phyloP scores from a whole-genome alignment of 768 basidiomycete species.

The Mycena metata region DNA sequence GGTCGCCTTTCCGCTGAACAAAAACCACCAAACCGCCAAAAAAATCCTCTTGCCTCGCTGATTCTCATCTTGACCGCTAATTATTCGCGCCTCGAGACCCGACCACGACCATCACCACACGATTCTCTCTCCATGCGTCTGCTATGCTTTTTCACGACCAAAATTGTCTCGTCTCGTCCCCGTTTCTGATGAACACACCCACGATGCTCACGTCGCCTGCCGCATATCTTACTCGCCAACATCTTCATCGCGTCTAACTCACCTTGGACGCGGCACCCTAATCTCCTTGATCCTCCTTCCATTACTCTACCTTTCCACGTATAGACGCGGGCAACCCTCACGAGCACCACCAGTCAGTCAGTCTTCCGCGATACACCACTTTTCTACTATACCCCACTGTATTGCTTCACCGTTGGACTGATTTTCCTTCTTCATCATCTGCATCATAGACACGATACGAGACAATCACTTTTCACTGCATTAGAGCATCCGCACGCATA shows the following conservation, averaged over 20 bases:
- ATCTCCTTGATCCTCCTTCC: constrained; percentile 36
- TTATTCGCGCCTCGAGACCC: constrained; percentile 33
- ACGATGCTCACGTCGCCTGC: constrained; percentile 61
- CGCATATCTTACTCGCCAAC: constrained; percentile 46
- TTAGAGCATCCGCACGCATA: constrained; percentile 77
- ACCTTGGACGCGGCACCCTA: constrained; percentile 32
- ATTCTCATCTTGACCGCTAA: constrained; percentile 35
- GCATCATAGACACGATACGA: constrained; percentile 51
- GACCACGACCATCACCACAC: constrained; percentile 42
- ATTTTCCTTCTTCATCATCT: constrained; percentile 33
- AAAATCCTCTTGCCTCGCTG: constrained; percentile 37
- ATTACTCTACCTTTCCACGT: constrained; percentile 29
- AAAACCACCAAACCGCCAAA: constrained; percentile 35
- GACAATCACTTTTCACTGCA: constrained; percentile 56
- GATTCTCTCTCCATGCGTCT: constrained; percentile 35
- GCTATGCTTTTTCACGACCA: constrained; percentile 71
- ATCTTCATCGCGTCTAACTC: constrained; percentile 40
- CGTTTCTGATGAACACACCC: constrained; percentile 56
- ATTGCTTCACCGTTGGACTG: constrained; percentile 51
- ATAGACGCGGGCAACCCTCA: constrained; percentile 36
- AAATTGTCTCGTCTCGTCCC: constrained; percentile 62
- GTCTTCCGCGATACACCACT: constrained; percentile 50
- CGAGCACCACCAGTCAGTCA: constrained; percentile 47
- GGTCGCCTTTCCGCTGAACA: constrained; percentile 1
- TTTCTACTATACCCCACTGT: constrained; percentile 42